Evolutionary conservation across 2,329 filamentous ascomycete species (phyloP).

Genomic region (Arthrobotrys conoides): DNA sequence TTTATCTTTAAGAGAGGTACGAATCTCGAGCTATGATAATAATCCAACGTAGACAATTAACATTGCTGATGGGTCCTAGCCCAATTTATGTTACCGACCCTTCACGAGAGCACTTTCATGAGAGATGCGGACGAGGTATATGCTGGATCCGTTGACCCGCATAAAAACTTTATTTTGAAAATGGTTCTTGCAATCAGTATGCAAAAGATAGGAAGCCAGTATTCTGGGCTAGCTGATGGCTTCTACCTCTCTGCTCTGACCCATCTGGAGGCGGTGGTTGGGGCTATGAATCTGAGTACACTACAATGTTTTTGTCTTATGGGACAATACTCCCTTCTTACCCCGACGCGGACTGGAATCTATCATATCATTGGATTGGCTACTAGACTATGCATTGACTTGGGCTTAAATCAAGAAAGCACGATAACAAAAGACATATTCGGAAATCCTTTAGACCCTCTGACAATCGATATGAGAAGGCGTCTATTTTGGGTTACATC

Average conservation of each 20-base stretch:
- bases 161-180: slow-evolving; percentile 87
- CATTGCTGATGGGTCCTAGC: slow-evolving; percentile 70
- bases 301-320: slow-evolving; percentile 90
- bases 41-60: not conserved
- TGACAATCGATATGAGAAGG: slow-evolving; percentile 90
- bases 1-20: slow-evolving; percentile 87
- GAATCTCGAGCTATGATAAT: not conserved
- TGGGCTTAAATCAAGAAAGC: slow-evolving; percentile 89
- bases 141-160: slow-evolving; percentile 79
- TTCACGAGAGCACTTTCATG: slow-evolving; percentile 86
- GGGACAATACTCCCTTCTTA: slow-evolving; percentile 90
- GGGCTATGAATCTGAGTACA: slow-evolving; percentile 89
- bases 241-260: slow-evolving; percentile 93
- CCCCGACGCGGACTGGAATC: slow-evolving; percentile 87
- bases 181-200: slow-evolving; percentile 96
- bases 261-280: slow-evolving; percentile 84
- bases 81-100: slow-evolving; percentile 86
- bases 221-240: slow-evolving; percentile 92
- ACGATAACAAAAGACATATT: slow-evolving; percentile 79
- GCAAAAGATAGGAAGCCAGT: slow-evolving; percentile 84
- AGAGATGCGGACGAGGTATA: slow-evolving; percentile 86
- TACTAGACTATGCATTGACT: slow-evolving; percentile 87
- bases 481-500: slow-evolving; percentile 89
- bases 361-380: slow-evolving; percentile 94
- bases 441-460: slow-evolving; percentile 75